phyloP scores from a whole-genome alignment of 1,284 basidiomycete species.

The Microbotryomycetes sp. region DNA sequence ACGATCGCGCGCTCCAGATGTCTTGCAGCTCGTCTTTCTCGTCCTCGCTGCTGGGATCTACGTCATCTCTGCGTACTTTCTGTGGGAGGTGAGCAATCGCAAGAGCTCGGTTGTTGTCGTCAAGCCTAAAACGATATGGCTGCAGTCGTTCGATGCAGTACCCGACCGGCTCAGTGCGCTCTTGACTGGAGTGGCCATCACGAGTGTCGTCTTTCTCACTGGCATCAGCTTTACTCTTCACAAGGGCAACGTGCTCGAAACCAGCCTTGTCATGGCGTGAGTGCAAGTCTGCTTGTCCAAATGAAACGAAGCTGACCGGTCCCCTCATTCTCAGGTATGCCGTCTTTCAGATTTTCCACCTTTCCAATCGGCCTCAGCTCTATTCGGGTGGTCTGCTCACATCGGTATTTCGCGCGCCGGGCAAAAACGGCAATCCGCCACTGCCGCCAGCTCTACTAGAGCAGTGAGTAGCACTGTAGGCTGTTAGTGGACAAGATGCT shows the following conservation, averaged over 20 bases:
- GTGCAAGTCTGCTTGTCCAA: not conserved
- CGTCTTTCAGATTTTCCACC: constrained; percentile 36
- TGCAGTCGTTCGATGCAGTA: constrained; percentile 46
- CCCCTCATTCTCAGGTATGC: constrained; percentile 23
- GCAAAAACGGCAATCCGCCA: constrained; percentile 29
- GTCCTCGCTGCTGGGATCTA: constrained; percentile 29
- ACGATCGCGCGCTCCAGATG: constrained; percentile 53
- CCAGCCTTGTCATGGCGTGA: constrained; percentile 40
- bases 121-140: not conserved
- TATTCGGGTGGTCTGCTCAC: constrained; percentile 31
- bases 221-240: constrained; percentile 80
- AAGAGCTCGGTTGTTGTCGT: too few species aligned
- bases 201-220: constrained; percentile 70
- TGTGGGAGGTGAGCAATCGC: constrained; percentile 29
- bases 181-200: constrained; percentile 65
- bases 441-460: constrained; percentile 30
- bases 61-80: constrained; percentile 33
- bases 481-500: not conserved
- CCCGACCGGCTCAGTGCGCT: constrained; percentile 75
- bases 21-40: constrained; percentile 45
- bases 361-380: constrained; percentile 31
- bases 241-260: constrained; percentile 88
- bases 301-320: not conserved
- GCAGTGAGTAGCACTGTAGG: constrained; percentile 13
- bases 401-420: constrained; percentile 19